Base-by-base conservation (phyloP, 805 yeast species). In the Trichomonascus vanleenenianus region DNA sequence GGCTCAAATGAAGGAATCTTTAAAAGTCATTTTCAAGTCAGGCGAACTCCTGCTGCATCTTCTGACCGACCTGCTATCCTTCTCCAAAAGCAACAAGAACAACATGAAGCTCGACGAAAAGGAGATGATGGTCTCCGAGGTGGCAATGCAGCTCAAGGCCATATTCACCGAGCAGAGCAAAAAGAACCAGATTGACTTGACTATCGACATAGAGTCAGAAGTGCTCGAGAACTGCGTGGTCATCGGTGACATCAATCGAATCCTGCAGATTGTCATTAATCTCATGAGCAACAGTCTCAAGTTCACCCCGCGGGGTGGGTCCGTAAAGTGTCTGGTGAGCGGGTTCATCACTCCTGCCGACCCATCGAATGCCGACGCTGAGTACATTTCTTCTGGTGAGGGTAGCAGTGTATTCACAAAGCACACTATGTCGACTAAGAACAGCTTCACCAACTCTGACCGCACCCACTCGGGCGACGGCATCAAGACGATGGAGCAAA, bases 41-140 rank as follows among this genome's bases (percentile, higher is more conserved):
- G 97, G 97, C 30, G 96, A 89, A 59, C 66, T 91, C 36, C 68
- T 93, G 45, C 65, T 89, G 54, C 96, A 89, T 65, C 83, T 93
- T 47, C 73, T 91, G 58, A 88, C 96, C 18, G 97, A 91, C 59
- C 70, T 91, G 42, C 70, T 91, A 54, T 87, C 96, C 0, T 93
- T 88, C 62, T 83, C 95, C 11, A 86, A 85, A 56, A 86, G 85
- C 58, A 88, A 93, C 14, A 69, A 91, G 43, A 85, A 87, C 50
- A 73, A 88, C 55, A 81, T 94, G n/a, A 81, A 81, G 54, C 65
- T 88, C 38, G 96, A 88, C 53, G 81, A 84, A 54, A 76, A 83
- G 39, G 80, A 83, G 50, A 91, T 91, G 63, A 76, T 77, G 49
- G 70, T 87, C 20, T 64, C 76, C 44, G 96, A 87, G 57, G 77